These are phyloP conservation scores for Pythium graminicola DNA, from an alignment of 352 stramenopile species.

Conservation along the genomic window DNA sequence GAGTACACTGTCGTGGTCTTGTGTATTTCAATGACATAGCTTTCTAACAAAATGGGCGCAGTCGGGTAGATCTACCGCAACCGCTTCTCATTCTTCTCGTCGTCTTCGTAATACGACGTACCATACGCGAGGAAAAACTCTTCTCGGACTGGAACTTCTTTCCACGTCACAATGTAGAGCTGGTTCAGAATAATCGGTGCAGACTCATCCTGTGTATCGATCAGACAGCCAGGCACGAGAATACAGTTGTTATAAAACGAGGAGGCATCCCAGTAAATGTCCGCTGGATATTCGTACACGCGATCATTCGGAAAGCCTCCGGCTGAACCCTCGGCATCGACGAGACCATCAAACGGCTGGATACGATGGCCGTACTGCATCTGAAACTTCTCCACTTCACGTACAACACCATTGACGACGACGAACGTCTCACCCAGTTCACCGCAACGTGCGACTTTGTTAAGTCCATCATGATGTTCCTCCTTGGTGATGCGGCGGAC, in stretches of 20 bases:
- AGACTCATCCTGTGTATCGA: constrained; percentile 71
- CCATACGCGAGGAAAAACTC: constrained; percentile 87
- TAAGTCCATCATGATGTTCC: constrained; percentile 81
- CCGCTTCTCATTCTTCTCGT: constrained; percentile 46
- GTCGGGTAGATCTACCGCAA: constrained; percentile 5
- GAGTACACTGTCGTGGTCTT: constrained; percentile 9
- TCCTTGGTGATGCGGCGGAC: constrained; percentile 81
- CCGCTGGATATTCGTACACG: constrained; percentile 80
- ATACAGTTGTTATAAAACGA: constrained; percentile 90
- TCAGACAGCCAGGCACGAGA: constrained; percentile 75
- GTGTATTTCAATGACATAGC: constrained; percentile 2
- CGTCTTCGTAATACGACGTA: constrained; percentile 86
- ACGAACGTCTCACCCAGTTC: constrained; percentile 85
- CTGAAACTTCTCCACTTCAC: constrained; percentile 85
- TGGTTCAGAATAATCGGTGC: constrained; percentile 78
- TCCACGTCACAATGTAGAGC: constrained; percentile 87
- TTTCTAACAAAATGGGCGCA: constrained; percentile 11
- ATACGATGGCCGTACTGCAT: constrained; percentile 83
- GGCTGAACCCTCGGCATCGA: constrained; percentile 77
- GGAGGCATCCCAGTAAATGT: constrained; percentile 83
- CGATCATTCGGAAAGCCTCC: constrained; percentile 83
- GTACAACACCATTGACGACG: constrained; percentile 78
- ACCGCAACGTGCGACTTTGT: constrained; percentile 79
- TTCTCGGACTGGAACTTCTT: constrained; percentile 72
- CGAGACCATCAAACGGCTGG: constrained; percentile 71